Evolutionary conservation across 2,329 filamentous ascomycete species (phyloP), one percentile per base, ranked within the genome.

Genomic region (Claviceps humidiphila): DNA sequence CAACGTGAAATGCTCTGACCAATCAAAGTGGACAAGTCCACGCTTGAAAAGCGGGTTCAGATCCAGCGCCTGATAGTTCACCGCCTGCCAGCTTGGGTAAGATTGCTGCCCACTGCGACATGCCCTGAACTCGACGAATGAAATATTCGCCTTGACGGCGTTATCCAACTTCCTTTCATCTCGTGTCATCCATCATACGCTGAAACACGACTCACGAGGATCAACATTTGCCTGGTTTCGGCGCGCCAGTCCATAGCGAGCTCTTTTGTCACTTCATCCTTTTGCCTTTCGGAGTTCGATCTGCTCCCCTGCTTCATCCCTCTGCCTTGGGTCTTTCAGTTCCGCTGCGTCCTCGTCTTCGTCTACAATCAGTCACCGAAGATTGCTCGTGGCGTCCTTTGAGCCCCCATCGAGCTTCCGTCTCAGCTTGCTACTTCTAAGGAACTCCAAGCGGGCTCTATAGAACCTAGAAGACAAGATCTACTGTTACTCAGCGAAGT

Each of bases 1-100:
- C 30, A 34, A 34, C 30, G 30, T 34, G 9, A 34, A 34, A 34
- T 34, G 37, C 11, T 26, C 40, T 46, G 45, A 22, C 52, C 52
- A 54, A 54, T 54, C 49, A 54, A 42, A 30, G 24, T 40, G 49
- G 9, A 6, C 7, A 20, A 37, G 46, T 13, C 44, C 3, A 39
- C 24, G 6, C 11, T 38, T 14, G 7, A 34, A 44, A 43, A 47
- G 38, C 34, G 14, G 14, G 4, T 34, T 46, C 16, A 20, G 11
- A 7, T 22, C 11, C 8, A 17, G 14, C 20, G 22, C 7, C 11
- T 4, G 5, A 3, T 30, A 3, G 1, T 24, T n/a, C 30, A 54
- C 43, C 44, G 30, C 49, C 45, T 44, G 37, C 40, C 37, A n/a
- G 26, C 13, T 47, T 47, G 11, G 7, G 38, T 7, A 13, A 22